Percentiles rank a stretch among this genome's conserved stretches.
phyloP scores from a whole-genome alignment of 78 protist species.

The Dictyostelium firmibasis region DNA sequence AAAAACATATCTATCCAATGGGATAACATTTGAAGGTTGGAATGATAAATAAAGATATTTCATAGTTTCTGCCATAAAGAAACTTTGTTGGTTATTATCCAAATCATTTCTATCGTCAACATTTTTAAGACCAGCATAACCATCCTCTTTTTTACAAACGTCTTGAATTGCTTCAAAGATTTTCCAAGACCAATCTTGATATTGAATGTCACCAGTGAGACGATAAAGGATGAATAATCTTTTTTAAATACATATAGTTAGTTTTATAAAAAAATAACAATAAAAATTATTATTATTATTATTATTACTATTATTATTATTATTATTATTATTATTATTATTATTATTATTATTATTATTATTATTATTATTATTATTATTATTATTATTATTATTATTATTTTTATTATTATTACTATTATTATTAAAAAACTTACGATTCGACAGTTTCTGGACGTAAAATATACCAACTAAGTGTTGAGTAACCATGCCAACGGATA shows the following conservation, averaged over 20 bases:
- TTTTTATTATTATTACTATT: too few relatives aligned
- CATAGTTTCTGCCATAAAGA: slow-evolving; percentile 95
- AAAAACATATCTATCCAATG: too few relatives aligned
- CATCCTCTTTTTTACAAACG: slow-evolving; percentile 54
- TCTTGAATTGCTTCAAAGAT: slow-evolving; percentile 85
- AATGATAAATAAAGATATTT: slow-evolving; percentile 91
- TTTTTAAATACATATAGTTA: too few relatives aligned
- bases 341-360: too few relatives aligned
- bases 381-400: too few relatives aligned
- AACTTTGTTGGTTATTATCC: too few relatives aligned
- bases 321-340: too few relatives aligned
- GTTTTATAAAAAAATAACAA: too few relatives aligned
- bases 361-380: too few relatives aligned
- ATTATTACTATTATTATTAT: too few relatives aligned
- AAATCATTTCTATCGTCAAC: background rate
- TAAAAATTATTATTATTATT: too few relatives aligned
- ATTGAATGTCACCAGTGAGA: slow-evolving; percentile 65
- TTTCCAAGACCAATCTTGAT: slow-evolving; percentile 91
- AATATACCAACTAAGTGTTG: slow-evolving; percentile 46
- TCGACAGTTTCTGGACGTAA: slow-evolving; percentile 95
- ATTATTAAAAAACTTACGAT: slow-evolving; percentile 76
- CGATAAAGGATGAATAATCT: too few relatives aligned
- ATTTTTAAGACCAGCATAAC: slow-evolving; percentile 75
- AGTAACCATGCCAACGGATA: background rate
- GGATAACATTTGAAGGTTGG: slow-evolving; percentile 73